Evolutionary conservation across 1,284 basidiomycete species (phyloP).

Genomic region (Earliella scabrosa): DNA sequence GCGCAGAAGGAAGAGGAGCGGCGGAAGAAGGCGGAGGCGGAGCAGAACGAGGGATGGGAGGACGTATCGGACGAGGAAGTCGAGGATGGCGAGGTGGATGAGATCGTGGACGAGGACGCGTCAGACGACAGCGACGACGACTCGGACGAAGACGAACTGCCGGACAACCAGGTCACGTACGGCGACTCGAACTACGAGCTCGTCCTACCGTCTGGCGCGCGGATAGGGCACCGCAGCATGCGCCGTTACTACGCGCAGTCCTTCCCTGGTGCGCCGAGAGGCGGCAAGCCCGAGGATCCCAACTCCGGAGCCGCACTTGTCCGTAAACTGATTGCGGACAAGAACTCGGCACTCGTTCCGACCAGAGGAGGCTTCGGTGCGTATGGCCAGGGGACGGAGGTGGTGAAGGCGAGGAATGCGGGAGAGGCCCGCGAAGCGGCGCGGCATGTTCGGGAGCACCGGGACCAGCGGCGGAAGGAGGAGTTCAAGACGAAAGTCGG

Average conservation of each 20-base stretch:
- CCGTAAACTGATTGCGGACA: conserved; percentile 76
- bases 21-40: conserved; percentile 41
- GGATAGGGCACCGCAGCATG: conserved; percentile 91
- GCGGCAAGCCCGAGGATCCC: conserved; percentile 55
- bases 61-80: conserved; percentile 53
- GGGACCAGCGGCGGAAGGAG: conserved; percentile 81
- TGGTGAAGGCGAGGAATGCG: conserved; percentile 90
- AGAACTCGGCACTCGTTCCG: conserved; percentile 82
- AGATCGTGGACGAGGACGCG: conserved; percentile 46
- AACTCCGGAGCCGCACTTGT: conserved; percentile 77
- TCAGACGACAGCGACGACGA: conserved; percentile 40
- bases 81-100: conserved; percentile 56
- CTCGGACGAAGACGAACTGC: conserved; percentile 46
- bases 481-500: conserved; percentile 85
- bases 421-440: conserved; percentile 96
- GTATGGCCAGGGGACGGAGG: conserved; percentile 78
- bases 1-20: conserved; percentile 35
- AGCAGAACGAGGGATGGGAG: conserved; percentile 63
- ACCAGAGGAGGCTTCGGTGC: conserved; percentile 87
- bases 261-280: conserved; percentile 48
- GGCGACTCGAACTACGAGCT: conserved; percentile 87
- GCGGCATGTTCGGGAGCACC: conserved; percentile 84
- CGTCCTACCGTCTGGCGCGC: conserved; percentile 91
- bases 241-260: conserved; percentile 90
- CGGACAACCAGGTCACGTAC: conserved; percentile 63